These are phyloP conservation scores for Trametes polyzona DNA, from an alignment of 1,284 basidiomycete genomes.

Conservation along the genomic window DNA sequence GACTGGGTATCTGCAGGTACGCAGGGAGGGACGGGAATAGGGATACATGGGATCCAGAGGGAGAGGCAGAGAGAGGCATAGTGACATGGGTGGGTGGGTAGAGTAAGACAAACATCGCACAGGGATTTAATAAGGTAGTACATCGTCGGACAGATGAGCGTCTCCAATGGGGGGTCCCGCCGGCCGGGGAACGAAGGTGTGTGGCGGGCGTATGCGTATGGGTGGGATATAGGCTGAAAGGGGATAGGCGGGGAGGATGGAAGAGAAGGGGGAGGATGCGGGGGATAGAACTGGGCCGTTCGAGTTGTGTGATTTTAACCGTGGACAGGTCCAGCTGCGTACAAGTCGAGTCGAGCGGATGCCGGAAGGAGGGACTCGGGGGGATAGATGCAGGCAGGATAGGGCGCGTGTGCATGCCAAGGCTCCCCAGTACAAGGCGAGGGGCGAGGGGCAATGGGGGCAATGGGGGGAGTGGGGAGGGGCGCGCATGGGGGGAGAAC, in stretches of 20 bases:
- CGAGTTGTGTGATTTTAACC: not conserved
- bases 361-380: too few species aligned
- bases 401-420: too few species aligned
- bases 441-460: too few species aligned
- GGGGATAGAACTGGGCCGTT: not conserved
- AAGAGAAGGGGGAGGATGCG: not conserved
- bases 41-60: constrained; percentile 5
- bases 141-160: not conserved
- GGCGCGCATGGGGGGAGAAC: not conserved
- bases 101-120: constrained; percentile 9
- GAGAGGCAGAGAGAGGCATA: not conserved
- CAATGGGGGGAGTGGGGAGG: not conserved
- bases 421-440: too few species aligned
- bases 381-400: too few species aligned
- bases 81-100: constrained; percentile 8
- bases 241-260: not conserved
- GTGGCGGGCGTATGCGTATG: not conserved
- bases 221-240: not conserved
- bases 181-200: not conserved
- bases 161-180: not conserved
- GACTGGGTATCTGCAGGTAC: not conserved
- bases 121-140: constrained; percentile 16
- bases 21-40: not conserved
- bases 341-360: too few species aligned
- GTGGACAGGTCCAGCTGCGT: too few species aligned